Evolutionary conservation across 257 asterid species (phyloP).

Genomic region (Solanum sejunctum): DNA sequence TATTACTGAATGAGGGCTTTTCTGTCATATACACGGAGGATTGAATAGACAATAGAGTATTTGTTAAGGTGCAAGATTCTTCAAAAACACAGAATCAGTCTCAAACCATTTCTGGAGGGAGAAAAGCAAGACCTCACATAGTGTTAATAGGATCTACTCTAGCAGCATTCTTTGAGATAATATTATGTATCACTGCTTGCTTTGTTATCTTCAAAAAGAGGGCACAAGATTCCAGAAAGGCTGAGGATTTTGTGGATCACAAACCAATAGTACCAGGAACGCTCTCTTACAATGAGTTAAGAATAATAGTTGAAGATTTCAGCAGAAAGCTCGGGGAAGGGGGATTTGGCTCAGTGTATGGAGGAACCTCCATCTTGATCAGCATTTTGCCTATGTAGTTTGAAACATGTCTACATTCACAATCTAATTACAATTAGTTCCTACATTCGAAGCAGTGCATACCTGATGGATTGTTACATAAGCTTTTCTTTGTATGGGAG

Average conservation of each 20-base stretch:
- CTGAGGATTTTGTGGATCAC: not conserved
- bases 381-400: too few relatives aligned
- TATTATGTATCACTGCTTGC: not conserved
- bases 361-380: not conserved
- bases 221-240: not conserved
- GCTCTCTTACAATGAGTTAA: not conserved
- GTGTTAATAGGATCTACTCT: not conserved
- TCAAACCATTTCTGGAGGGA: too few relatives aligned
- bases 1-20: too few relatives aligned
- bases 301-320: not conserved
- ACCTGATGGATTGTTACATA: too few relatives aligned
- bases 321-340: constrained; percentile 5
- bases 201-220: not conserved
- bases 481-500: too few relatives aligned
- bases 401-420: too few relatives aligned
- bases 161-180: too few relatives aligned
- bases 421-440: too few relatives aligned
- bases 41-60: too few relatives aligned
- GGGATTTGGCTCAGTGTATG: constrained; percentile 11
- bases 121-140: not conserved
- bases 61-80: too few relatives aligned
- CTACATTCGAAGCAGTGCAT: too few relatives aligned
- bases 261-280: not conserved
- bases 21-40: too few relatives aligned
- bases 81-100: not conserved